phyloP scores from a whole-genome alignment of 2,329 filamentous ascomycete genomes.

The Fusarium sp. region DNA sequence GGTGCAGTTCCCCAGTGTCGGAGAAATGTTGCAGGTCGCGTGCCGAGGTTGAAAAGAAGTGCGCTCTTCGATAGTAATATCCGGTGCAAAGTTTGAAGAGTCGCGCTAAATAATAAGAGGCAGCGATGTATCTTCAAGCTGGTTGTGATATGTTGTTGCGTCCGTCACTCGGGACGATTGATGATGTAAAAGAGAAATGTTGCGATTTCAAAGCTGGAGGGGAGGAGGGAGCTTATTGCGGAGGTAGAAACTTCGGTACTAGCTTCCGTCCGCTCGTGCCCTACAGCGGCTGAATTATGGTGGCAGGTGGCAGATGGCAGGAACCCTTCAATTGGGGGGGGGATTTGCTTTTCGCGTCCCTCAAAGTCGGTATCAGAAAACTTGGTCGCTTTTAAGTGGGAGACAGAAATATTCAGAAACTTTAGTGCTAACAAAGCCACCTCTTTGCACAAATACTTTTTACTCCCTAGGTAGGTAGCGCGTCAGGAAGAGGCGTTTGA shows the following conservation, averaged over 20 bases:
- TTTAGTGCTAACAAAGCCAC: not conserved
- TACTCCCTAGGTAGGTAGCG: not conserved
- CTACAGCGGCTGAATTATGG: constrained; percentile 31
- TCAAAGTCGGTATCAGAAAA: not conserved
- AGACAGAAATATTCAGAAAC: not conserved
- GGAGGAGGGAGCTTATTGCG: constrained; percentile 34
- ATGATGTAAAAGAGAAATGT: constrained; percentile 46
- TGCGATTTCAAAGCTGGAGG: constrained; percentile 21
- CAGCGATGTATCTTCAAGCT: not conserved
- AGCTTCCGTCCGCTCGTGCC: constrained; percentile 37
- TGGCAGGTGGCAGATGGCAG: constrained; percentile 39
- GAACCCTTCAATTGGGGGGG: constrained; percentile 20
- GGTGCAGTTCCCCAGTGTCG: constrained; percentile 22
- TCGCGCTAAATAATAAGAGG: not conserved
- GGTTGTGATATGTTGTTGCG: not conserved
- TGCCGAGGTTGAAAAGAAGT: constrained; percentile 20
- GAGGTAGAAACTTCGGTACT: constrained; percentile 43
- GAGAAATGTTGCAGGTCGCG: constrained; percentile 31
- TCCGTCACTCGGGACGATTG: constrained; percentile 23
- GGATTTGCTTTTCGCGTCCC: constrained; percentile 5
- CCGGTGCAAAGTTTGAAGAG: not conserved
- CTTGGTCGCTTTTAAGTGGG: not conserved
- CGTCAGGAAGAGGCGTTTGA: constrained; percentile 1
- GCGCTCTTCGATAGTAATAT: constrained; percentile 13
- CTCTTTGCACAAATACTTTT: not conserved